Conservation (phyloP, 805 yeast genomes). For the Ogataea corticis region DNA sequence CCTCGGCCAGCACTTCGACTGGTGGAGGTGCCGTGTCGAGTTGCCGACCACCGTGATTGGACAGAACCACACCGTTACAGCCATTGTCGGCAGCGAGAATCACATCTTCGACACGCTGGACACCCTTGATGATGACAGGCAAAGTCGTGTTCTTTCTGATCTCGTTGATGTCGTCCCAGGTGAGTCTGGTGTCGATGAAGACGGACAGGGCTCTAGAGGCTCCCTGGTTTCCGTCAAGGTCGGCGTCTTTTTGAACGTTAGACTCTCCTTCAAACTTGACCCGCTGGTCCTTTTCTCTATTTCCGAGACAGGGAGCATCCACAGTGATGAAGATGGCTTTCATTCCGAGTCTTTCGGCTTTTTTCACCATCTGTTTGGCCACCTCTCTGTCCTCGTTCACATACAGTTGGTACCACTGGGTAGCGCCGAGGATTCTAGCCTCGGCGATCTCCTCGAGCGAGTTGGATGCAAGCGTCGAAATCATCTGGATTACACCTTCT, state of each 20-base stretch:
- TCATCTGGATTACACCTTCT: conserved; percentile 80
- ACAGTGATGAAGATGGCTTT: conserved; percentile 86
- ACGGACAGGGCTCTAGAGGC: conserved; percentile 86
- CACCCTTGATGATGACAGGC: conserved; percentile 78
- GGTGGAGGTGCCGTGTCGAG: conserved; percentile 82
- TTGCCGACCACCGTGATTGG: conserved; percentile 91
- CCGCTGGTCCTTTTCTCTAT: conserved; percentile 67
- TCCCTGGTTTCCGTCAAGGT: conserved; percentile 70
- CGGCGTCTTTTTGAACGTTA: conserved; percentile 44
- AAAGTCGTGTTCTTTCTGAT: conserved; percentile 56
- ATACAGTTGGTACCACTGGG: conserved; percentile 88
- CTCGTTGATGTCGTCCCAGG: conserved; percentile 65
- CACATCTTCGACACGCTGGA: conserved; percentile 82
- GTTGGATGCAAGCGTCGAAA: conserved; percentile 88
- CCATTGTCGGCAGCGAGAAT: conserved; percentile 71
- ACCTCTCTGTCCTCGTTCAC: conserved; percentile 75
- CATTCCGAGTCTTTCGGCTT: conserved; percentile 72
- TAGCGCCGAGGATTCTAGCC: conserved; percentile 63
- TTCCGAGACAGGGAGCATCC: conserved; percentile 90
- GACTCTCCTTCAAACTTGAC: conserved; percentile 40
- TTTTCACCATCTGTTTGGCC: conserved; percentile 59
- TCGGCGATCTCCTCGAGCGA: conserved; percentile 83
- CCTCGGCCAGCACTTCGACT: conserved; percentile 71
- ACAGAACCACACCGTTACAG: conserved; percentile 73
- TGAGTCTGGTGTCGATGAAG: conserved; percentile 70